Base-by-base conservation (phyloP, 2,329 filamentous ascomycete genomes). In the Alternaria gansuensis region DNA sequence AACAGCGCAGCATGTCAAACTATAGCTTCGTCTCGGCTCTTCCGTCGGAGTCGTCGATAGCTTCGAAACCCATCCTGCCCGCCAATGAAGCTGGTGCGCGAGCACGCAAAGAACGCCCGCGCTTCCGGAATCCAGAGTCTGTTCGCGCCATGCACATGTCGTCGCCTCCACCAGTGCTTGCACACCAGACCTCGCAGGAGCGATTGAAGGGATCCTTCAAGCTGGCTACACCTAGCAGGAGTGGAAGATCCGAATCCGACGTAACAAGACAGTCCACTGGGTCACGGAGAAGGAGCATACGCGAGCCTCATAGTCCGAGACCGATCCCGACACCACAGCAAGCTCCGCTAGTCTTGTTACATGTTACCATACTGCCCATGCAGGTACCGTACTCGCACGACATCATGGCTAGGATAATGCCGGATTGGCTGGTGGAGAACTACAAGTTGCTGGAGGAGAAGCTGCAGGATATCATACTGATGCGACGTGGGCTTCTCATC, bases 361-460 rank as follows among this genome's bases (percentile, higher is more conserved):
- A 95, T 67, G 88, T 91, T 34, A 93, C 90, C 0, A 81, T 94
- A 0, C 80, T 95, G 5, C 90, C 91, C 0, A 81, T 92, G 9
- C 82, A 87, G 39, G 86, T 89, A 81, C 81, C 83, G 0, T 93
- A 89, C 44, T 79, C 82, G 4, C 75, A 79, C 51, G 77, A 81
- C 7, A 36, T 75, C 40, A 78, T 88, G 67, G 78, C 77, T 45
- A 81, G 83, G 31, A 74, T 84, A 6, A 77, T 87, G 57, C 84
- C 85, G 62, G 77, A 77, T 62, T 72, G 77, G 77, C 66, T 86
- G 70, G 65, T 78, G 13, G 85, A 87, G 62, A 86, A 87, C 31
- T 91, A 88, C 85, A 84, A 85, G 44, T 80, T 89, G 57, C 80
- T 94, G 2, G 87, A 88, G 64, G 88, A 90, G 52, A 88, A 90